Evolutionary conservation across 345 rosid species (phyloP).

Genomic region (Salix exigua): DNA sequence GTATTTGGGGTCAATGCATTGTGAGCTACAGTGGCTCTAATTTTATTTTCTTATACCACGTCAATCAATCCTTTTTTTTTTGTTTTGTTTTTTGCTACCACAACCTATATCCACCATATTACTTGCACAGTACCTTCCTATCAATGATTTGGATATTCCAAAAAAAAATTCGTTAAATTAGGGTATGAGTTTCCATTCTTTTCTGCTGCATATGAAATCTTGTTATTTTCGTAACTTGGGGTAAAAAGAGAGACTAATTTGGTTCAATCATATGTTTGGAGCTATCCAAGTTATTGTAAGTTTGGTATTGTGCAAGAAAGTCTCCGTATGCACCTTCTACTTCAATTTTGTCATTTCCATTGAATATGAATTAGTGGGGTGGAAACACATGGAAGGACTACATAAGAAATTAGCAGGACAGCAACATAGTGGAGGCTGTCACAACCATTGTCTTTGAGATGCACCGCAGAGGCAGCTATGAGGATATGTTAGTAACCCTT

Average conservation of each 20-base stretch:
- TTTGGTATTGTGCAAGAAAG: neutral
- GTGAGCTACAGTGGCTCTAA: neutral
- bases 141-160: neutral
- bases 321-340: neutral
- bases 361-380: neutral
- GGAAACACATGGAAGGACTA: neutral
- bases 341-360: neutral
- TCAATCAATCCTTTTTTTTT: neutral
- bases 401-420: neutral
- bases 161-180: neutral
- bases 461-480: neutral
- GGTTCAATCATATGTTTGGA: neutral
- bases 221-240: neutral
- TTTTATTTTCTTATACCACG: neutral
- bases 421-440: neutral
- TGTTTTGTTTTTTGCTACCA: neutral
- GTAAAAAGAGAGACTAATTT: neutral
- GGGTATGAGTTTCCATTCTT: no score
- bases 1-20: neutral
- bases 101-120: neutral
- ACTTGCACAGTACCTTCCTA: neutral
- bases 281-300: neutral
- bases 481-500: neutral
- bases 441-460: no score
- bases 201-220: neutral